Conservation (phyloP, 371 early-diverging fungal genomes). For the Lichtheimia hyalospora region DNA sequence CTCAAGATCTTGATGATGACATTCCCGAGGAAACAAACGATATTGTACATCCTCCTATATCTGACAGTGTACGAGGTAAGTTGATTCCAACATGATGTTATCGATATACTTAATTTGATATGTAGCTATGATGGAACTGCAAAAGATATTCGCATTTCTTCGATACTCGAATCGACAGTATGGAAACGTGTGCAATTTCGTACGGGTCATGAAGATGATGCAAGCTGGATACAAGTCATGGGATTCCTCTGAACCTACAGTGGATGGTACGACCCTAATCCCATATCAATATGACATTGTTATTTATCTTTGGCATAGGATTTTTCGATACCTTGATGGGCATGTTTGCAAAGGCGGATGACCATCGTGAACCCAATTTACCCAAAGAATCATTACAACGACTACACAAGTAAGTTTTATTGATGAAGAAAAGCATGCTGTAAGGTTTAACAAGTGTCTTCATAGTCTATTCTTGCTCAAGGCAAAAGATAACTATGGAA, state of each 20-base stretch:
- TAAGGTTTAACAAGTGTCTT: not conserved
- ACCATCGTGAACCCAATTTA: not conserved
- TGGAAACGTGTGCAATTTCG: conserved; percentile 23
- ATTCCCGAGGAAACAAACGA: too few relatives aligned
- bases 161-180: conserved; percentile 24
- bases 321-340: not conserved
- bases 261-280: conserved; percentile 2
- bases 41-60: too few relatives aligned
- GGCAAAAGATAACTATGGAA: conserved; percentile 16
- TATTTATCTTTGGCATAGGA: not conserved
- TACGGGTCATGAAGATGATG: conserved; percentile 20
- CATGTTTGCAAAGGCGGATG: not conserved
- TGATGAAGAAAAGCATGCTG: not conserved
- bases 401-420: too few relatives aligned
- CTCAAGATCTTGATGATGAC: too few relatives aligned
- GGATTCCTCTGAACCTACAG: not conserved
- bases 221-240: not conserved
- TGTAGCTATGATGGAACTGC: conserved; percentile 29
- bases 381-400: too few relatives aligned
- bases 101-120: not conserved
- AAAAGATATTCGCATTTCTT: conserved; percentile 38
- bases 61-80: too few relatives aligned
- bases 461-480: conserved; percentile 18
- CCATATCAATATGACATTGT: not conserved
- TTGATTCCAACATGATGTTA: too few relatives aligned